Conservation (phyloP, 2,329 filamentous ascomycete genomes). For the Colletotrichum trifolii region DNA sequence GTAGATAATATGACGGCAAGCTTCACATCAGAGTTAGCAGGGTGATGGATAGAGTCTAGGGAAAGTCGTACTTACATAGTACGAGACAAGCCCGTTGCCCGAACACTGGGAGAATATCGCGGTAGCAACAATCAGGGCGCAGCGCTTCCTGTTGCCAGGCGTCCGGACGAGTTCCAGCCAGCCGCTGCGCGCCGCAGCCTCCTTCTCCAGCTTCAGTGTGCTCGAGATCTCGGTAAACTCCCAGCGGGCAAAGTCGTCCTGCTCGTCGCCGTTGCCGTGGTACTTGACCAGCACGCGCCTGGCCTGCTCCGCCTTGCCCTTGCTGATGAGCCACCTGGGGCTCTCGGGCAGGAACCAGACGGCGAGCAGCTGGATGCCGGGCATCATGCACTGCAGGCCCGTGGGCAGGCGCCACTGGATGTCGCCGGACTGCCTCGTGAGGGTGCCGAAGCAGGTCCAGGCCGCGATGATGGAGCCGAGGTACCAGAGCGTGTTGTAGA, state of each 20-base stretch:
- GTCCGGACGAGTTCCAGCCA: conserved; percentile 51
- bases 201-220: conserved; percentile 55
- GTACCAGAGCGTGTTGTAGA: conserved; percentile 64
- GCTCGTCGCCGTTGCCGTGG: conserved; percentile 34
- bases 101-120: conserved; percentile 44
- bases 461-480: conserved; percentile 49
- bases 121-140: conserved; percentile 44
- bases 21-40: background rate
- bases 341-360: conserved; percentile 65
- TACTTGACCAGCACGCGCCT: conserved; percentile 57
- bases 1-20: conserved; percentile 16
- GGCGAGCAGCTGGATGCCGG: conserved; percentile 55
- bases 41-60: accelerated
- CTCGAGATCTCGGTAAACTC: conserved; percentile 43
- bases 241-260: conserved; percentile 33
- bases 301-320: conserved; percentile 62
- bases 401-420: conserved; percentile 58
- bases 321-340: conserved; percentile 67
- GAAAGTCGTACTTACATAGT: conserved; percentile 8
- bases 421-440: conserved; percentile 52
- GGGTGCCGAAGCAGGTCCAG: conserved; percentile 60
- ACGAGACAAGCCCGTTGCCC: conserved; percentile 27
- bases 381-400: conserved; percentile 52
- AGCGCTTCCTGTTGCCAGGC: conserved; percentile 42
- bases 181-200: conserved; percentile 44